Evolutionary conservation across 2,329 filamentous ascomycete species (phyloP).

Genomic region (Botrytis sinoallii): DNA sequence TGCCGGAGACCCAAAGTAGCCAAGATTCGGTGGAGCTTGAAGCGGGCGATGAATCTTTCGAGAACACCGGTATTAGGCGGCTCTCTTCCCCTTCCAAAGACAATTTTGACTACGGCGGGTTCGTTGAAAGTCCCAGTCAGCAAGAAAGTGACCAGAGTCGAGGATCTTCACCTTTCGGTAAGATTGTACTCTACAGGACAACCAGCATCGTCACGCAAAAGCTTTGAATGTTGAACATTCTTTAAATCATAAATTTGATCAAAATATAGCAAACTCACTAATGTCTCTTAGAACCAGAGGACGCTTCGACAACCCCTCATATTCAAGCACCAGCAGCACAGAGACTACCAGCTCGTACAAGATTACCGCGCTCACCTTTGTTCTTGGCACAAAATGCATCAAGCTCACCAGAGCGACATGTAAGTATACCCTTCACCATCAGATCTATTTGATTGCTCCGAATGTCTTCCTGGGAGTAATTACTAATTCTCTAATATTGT

Average conservation of each 20-base stretch:
- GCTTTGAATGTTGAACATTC: not conserved
- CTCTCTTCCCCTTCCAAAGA: constrained; percentile 28
- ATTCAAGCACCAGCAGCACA: constrained; percentile 20
- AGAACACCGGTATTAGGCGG: not conserved
- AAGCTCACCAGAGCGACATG: constrained; percentile 34
- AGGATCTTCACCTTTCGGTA: constrained; percentile 29
- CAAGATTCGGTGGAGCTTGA: constrained; percentile 9
- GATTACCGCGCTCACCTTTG: constrained; percentile 37
- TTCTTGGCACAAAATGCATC: constrained; percentile 36
- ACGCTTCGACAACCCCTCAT: constrained; percentile 33
- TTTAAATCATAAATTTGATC: not conserved
- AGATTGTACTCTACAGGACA: not conserved
- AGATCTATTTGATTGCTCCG: not conserved
- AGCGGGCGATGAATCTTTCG: constrained; percentile 6
- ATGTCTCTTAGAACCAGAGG: constrained; percentile 29
- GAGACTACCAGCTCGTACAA: constrained; percentile 22
- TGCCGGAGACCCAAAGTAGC: constrained; percentile 6
- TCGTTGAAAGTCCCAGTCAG: constrained; percentile 28
- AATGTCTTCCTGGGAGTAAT: not conserved
- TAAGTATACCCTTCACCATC: not conserved
- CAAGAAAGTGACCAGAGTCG: constrained; percentile 12
- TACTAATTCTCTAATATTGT: not conserved
- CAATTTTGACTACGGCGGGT: constrained; percentile 35
- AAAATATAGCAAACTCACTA: constrained; percentile 3
- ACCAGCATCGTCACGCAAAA: not conserved